These are phyloP conservation scores for Candida chauliodis DNA, from an alignment of 805 yeast species.

Conservation along the genomic window DNA sequence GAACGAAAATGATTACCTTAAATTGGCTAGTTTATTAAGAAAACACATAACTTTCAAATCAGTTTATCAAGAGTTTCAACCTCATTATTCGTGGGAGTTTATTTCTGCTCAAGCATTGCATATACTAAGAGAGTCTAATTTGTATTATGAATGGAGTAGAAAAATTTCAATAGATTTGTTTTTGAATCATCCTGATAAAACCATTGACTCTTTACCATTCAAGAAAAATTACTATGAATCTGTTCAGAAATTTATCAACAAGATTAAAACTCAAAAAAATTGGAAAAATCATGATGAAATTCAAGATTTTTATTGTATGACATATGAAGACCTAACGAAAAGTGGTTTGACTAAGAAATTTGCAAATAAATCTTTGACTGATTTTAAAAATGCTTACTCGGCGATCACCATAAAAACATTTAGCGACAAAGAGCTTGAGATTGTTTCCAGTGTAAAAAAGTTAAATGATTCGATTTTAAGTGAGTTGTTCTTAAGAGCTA, in stretches of 20 bases:
- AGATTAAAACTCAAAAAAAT: not conserved
- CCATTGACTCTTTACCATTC: slow-evolving; percentile 1
- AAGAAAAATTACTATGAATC: not conserved
- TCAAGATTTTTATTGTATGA: slow-evolving; percentile 3
- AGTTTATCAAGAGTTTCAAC: slow-evolving; percentile 3
- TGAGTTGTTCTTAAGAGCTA: not conserved
- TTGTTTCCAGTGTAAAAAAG: not conserved
- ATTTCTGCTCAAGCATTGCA: not conserved
- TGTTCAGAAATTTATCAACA: not conserved
- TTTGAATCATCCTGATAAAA: not conserved
- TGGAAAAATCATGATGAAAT: slow-evolving; percentile 5
- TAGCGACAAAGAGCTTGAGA: slow-evolving; percentile 2
- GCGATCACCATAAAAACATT: not conserved
- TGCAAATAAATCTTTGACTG: not conserved
- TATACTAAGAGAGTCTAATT: slow-evolving; percentile 3
- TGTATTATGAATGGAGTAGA: slow-evolving; percentile 5
- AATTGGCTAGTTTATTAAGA: not conserved
- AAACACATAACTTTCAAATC: slow-evolving; percentile 3
- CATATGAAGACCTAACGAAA: slow-evolving; percentile 1
- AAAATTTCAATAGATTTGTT: slow-evolving; percentile 4
- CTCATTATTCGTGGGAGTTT: slow-evolving; percentile 3
- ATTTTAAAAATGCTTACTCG: slow-evolving; percentile 1
- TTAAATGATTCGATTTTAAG: not conserved
- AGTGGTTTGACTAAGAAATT: not conserved
- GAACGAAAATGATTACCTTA: slow-evolving; percentile 3